Conservation (phyloP, 176 grass and related monocot species). For the Juncus inflexus region DNA sequence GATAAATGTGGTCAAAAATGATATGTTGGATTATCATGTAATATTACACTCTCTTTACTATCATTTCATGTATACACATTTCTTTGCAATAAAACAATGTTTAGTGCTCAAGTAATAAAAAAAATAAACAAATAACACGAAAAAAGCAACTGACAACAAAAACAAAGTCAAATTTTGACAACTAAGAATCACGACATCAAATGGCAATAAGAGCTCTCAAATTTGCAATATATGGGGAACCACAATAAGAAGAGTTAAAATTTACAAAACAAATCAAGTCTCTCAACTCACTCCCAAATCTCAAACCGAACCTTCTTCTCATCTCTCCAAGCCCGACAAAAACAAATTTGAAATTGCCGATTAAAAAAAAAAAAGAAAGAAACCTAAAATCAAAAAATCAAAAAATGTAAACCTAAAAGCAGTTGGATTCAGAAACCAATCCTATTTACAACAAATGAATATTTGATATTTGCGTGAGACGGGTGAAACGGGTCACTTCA, state of each 20-base stretch:
- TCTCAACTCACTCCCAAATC: too few relatives aligned
- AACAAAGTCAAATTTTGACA: slow-evolving; percentile 20
- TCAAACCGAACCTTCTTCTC: not conserved
- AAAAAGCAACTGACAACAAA: slow-evolving; percentile 11
- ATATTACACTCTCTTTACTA: too few relatives aligned
- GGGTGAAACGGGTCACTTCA: slow-evolving; percentile 2
- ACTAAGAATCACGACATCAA: slow-evolving; percentile 7
- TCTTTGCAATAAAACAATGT: too few relatives aligned
- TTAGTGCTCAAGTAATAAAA: too few relatives aligned
- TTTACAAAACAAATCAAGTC: too few relatives aligned
- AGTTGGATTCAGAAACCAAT: not conserved
- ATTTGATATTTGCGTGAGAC: not conserved
- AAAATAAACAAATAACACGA: too few relatives aligned
- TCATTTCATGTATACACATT: too few relatives aligned
- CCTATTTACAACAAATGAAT: slow-evolving; percentile 12
- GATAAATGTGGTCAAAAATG: too few relatives aligned
- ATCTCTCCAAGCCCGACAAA: slow-evolving; percentile 8
- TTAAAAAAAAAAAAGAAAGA: slow-evolving; percentile 9
- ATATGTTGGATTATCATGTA: too few relatives aligned
- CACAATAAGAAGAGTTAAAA: too few relatives aligned
- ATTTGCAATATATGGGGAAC: slow-evolving; percentile 21
- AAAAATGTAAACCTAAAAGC: slow-evolving; percentile 6
- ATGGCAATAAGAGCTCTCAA: not conserved
- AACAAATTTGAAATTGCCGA: slow-evolving; percentile 19
- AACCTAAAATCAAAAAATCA: not conserved